Evolutionary conservation across 805 yeast species (phyloP), one percentile per base, ranked within the genome.

Genomic region (Diddensiella caesifluorescens): DNA sequence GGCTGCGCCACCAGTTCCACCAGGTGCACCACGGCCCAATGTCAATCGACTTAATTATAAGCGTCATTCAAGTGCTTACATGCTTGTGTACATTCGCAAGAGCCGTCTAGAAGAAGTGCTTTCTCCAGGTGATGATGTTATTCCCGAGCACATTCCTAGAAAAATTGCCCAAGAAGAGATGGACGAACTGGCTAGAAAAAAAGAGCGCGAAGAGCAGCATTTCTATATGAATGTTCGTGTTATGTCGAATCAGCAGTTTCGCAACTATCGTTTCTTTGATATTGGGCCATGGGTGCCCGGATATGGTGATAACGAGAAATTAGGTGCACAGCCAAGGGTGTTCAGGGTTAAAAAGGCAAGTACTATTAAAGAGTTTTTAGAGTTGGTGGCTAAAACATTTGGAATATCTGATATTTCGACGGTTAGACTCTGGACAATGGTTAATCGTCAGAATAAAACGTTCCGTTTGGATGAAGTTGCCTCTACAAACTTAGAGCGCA

Each of bases 61-160:
- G 50, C 77, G 95, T 35, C 92, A 87, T 28, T 89, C 97, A 0
- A 85, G 92, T 31, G 98, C 98, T 1, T 92, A 92, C 58, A 92
- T 92, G 98, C 74, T 92, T 63, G 97, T 92, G 2, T 92, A 92
- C 59, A 74, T 89, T 48, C 73, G 95, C 41, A 78, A 84, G 56
- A 65, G 74, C 2, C 74, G 74, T 29, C 61, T 77, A 28, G 70
- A 68, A 2, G 71, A 70, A 9, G 69, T 90, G 12, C 68, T 92
- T 45, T 78, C 77, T 9, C 78, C 75, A 0, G 75, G 73, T 2
- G 77, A 74, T 16, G 72, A 63, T 3, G 79, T 73, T 36, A 73
- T 77, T 4, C 97, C 97, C 2, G 51, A 58, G 1, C 83, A 84
- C 54, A 77, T 92, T 19, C 75, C 84, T 0, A 64, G 69, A 15